Evolutionary conservation across 2,329 filamentous ascomycete genomes (phyloP).

Genomic region (Bisporella sp.): DNA sequence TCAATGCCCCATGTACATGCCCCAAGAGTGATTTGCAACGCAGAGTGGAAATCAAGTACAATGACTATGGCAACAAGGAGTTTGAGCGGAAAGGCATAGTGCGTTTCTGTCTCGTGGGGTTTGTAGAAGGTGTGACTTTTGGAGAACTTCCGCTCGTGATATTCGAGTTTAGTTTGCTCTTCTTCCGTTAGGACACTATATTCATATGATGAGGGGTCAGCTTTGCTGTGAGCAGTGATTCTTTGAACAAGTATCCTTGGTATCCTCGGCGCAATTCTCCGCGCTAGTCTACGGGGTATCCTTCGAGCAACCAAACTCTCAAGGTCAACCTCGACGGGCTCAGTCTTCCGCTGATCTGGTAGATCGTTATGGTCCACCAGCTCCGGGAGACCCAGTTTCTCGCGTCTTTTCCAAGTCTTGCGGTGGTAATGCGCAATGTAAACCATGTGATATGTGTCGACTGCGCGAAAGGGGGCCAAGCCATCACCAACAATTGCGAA

Average conservation of each 20-base stretch:
- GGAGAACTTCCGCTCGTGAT: slow-evolving; percentile 72
- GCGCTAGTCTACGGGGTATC: slow-evolving; percentile 14
- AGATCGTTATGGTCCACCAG: slow-evolving; percentile 48
- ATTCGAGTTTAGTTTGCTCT: slow-evolving; percentile 62
- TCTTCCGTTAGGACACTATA: slow-evolving; percentile 57
- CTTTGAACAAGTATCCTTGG: slow-evolving; percentile 16
- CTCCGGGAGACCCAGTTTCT: slow-evolving; percentile 53
- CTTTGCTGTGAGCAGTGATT: slow-evolving; percentile 10
- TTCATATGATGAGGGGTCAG: slow-evolving; percentile 30
- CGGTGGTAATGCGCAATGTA: slow-evolving; percentile 64
- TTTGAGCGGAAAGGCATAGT: slow-evolving; percentile 68
- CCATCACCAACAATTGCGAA: slow-evolving; percentile 66
- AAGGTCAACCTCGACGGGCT: slow-evolving; percentile 34
- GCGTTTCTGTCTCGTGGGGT: slow-evolving; percentile 76
- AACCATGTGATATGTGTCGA: slow-evolving; percentile 84
- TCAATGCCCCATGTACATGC: slow-evolving; percentile 72
- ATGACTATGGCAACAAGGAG: slow-evolving; percentile 69
- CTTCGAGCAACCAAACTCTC: slow-evolving; percentile 18
- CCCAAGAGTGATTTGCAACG: slow-evolving; percentile 73
- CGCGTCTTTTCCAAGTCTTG: slow-evolving; percentile 40
- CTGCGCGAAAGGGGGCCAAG: slow-evolving; percentile 63
- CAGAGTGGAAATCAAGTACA: slow-evolving; percentile 70
- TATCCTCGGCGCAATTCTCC: slow-evolving; percentile 14
- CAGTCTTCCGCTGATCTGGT: slow-evolving; percentile 36
- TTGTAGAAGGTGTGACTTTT: slow-evolving; percentile 87